phyloP scores from a whole-genome alignment of 768 basidiomycete species.

The Xerocomellus amylosporus region DNA sequence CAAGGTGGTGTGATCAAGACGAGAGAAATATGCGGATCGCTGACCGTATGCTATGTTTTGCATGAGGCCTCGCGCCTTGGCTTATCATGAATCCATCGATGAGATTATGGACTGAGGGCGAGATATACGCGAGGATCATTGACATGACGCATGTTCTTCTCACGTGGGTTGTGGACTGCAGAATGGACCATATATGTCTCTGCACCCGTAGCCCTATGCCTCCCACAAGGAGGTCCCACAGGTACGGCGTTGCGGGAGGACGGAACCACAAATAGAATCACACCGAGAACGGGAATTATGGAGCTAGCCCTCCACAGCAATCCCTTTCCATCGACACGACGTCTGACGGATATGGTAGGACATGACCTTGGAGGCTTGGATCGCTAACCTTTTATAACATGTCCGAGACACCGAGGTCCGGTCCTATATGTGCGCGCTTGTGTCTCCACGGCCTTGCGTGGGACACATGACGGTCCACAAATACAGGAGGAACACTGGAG shows the following conservation, averaged over 20 bases:
- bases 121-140: constrained; percentile 10
- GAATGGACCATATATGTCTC: not conserved
- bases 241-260: constrained; percentile 2
- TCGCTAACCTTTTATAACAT: not conserved
- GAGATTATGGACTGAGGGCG: constrained; percentile 8
- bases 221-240: constrained; percentile 8
- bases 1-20: constrained; percentile 12
- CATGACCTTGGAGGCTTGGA: not conserved
- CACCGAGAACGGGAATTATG: constrained; percentile 17
- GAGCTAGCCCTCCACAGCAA: constrained; percentile 14
- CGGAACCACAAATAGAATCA: not conserved
- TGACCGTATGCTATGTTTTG: constrained; percentile 4
- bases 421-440: not conserved
- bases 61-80: not conserved
- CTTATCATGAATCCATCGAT: constrained; percentile 24
- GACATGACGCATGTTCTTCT: constrained; percentile 2
- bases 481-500: constrained; percentile 1
- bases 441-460: constrained; percentile 8
- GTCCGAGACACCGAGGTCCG: constrained; percentile 9
- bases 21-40: constrained; percentile 15
- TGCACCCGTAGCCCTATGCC: constrained; percentile 16
- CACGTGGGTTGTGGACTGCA: not conserved
- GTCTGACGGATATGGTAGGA: constrained; percentile 15
- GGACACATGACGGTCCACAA: constrained; percentile 3
- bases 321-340: constrained; percentile 18